These are phyloP conservation scores for Trichoderma orchidacearum DNA, from an alignment of 495 filamentous ascomycete species.

Conservation along the genomic window DNA sequence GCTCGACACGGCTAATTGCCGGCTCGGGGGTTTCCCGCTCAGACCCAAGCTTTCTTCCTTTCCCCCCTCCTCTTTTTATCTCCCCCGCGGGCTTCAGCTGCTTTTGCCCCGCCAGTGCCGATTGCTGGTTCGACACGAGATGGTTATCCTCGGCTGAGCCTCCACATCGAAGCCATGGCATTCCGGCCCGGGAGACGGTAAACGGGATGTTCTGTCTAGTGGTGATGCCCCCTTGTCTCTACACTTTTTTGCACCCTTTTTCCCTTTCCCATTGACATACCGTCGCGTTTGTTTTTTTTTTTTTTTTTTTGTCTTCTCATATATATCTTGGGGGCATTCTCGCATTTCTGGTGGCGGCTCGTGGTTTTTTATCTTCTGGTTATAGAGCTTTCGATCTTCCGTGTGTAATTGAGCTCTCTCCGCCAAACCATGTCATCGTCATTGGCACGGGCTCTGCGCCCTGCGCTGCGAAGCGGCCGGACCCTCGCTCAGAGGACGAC, in stretches of 20 bases:
- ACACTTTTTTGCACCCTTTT: neutral
- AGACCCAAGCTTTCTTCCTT: no score
- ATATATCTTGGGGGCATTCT: no score
- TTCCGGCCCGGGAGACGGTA: slow-evolving; percentile 2
- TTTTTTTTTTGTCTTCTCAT: neutral
- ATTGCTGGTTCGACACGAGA: no score
- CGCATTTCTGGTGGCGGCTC: no score
- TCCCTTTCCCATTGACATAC: slow-evolving; percentile 3
- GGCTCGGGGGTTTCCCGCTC: neutral
- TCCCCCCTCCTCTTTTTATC: no score
- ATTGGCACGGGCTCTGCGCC: slow-evolving; percentile 51
- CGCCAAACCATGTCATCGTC: slow-evolving; percentile 24
- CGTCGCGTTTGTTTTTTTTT: neutral
- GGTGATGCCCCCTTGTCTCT: neutral
- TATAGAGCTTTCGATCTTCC: neutral
- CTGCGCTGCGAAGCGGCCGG: slow-evolving; percentile 43
- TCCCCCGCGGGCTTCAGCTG: no score
- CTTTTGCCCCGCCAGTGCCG: no score
- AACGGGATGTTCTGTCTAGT: no score
- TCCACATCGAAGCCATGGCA: neutral
- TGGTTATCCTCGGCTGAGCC: slow-evolving; percentile 26
- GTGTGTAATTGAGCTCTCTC: slow-evolving; percentile 32
- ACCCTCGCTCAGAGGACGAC: slow-evolving; percentile 27
- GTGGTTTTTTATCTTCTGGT: neutral
- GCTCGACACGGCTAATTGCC: neutral